Conservation (phyloP, 2,329 filamentous ascomycete genomes). For the Hansfordia pulvinata region DNA sequence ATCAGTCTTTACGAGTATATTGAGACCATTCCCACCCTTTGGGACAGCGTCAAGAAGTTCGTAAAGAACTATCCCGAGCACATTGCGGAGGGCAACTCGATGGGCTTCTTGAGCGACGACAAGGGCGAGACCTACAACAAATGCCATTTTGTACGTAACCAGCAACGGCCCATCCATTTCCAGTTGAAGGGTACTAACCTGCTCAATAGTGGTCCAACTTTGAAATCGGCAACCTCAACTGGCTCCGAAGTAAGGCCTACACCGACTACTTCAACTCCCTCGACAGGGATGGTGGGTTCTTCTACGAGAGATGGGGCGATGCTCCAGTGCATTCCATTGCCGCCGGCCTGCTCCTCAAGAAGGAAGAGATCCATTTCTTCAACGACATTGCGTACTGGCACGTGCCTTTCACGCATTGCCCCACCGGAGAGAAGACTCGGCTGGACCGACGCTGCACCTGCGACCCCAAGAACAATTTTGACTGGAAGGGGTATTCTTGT, state of each 20-base stretch:
- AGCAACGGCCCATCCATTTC: not conserved
- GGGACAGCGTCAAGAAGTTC: constrained; percentile 92
- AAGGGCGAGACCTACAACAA: constrained; percentile 87
- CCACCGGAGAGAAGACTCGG: constrained; percentile 74
- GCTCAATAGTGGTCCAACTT: constrained; percentile 85
- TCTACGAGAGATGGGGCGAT: constrained; percentile 97
- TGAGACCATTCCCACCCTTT: constrained; percentile 90
- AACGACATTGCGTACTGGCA: constrained; percentile 98
- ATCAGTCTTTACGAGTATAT: constrained; percentile 92
- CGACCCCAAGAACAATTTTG: constrained; percentile 94
- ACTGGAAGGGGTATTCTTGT: constrained; percentile 99
- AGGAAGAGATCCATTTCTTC: constrained; percentile 96
- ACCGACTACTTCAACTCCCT: constrained; percentile 81
- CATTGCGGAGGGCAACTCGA: constrained; percentile 68
- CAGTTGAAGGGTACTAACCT: constrained; percentile 11
- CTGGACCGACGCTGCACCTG: constrained; percentile 84
- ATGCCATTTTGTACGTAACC: constrained; percentile 75
- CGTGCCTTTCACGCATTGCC: constrained; percentile 95
- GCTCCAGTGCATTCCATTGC: constrained; percentile 98
- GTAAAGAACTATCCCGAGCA: constrained; percentile 84
- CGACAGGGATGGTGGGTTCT: constrained; percentile 89
- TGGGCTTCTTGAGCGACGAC: constrained; percentile 87
- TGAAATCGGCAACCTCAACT: constrained; percentile 86
- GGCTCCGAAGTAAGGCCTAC: constrained; percentile 83
- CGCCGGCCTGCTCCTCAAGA: constrained; percentile 72